phyloP scores from a whole-genome alignment of 805 yeast genomes.

The Yarrowia sp. region DNA sequence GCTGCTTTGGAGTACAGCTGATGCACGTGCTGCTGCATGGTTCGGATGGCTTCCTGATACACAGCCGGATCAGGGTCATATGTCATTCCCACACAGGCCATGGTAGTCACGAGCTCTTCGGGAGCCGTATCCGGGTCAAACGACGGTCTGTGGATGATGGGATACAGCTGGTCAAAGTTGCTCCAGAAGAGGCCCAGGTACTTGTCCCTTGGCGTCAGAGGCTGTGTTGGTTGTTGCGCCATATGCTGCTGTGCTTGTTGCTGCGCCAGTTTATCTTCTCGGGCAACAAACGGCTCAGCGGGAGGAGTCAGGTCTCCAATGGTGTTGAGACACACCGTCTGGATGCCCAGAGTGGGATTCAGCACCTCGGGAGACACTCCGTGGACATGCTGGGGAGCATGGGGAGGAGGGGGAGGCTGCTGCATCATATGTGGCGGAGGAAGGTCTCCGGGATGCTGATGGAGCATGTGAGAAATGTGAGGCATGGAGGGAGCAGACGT shows the following conservation, averaged over 20 bases:
- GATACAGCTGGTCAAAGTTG: constrained; percentile 41
- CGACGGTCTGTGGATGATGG: constrained; percentile 43
- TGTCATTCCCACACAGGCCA: constrained; percentile 38
- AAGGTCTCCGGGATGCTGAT: not conserved
- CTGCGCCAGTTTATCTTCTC: not conserved
- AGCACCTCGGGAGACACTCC: constrained; percentile 3
- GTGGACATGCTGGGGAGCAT: not conserved
- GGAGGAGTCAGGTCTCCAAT: constrained; percentile 20
- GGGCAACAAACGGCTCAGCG: constrained; percentile 8
- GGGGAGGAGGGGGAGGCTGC: not conserved
- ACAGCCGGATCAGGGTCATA: constrained; percentile 31
- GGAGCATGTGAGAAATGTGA: not conserved
- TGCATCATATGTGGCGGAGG: not conserved
- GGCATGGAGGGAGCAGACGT: not conserved
- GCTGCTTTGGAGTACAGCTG: not conserved
- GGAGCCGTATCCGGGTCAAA: constrained; percentile 33
- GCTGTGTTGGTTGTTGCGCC: not conserved
- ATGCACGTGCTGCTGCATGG: constrained; percentile 28
- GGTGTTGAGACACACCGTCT: not conserved
- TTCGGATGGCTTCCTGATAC: constrained; percentile 32
- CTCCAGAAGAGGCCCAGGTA: constrained; percentile 40
- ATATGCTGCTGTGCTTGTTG: not conserved
- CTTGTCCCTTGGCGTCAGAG: not conserved
- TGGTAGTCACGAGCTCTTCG: constrained; percentile 33
- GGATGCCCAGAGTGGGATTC: not conserved